Evolutionary conservation across 2,329 filamentous ascomycete species (phyloP).

Genomic region (Exutisphaerella laricina): DNA sequence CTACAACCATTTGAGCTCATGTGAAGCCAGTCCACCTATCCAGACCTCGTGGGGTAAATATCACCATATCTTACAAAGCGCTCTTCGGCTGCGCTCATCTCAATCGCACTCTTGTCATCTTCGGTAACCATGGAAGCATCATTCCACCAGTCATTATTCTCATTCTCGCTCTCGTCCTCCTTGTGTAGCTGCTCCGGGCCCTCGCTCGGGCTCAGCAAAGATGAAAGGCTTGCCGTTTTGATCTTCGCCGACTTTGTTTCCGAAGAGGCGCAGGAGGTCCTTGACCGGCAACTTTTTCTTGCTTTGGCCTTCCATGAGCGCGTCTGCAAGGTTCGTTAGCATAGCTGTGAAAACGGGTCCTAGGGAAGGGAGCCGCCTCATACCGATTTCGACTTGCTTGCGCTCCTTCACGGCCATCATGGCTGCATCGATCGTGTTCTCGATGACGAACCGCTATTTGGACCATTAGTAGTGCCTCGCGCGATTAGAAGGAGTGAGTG

Average conservation of each 20-base stretch:
- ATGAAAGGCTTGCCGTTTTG: constrained; percentile 39
- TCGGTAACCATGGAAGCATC: too few species aligned
- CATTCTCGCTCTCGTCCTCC: constrained; percentile 5
- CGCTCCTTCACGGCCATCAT: constrained; percentile 51
- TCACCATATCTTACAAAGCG: too few species aligned
- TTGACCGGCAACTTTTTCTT: constrained; percentile 31
- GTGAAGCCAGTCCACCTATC: too few species aligned
- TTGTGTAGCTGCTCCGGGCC: constrained; percentile 2
- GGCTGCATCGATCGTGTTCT: constrained; percentile 53
- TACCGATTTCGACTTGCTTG: constrained; percentile 47
- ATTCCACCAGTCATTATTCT: constrained; percentile 2
- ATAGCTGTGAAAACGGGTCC: neutral
- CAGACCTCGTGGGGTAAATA: too few species aligned
- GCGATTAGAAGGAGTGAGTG: neutral
- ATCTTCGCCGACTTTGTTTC: constrained; percentile 35
- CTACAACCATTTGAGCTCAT: too few species aligned
- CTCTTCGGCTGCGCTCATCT: too few species aligned
- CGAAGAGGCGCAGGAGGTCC: constrained; percentile 46
- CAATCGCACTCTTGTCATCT: too few species aligned
- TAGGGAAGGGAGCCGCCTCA: neutral
- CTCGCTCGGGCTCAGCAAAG: constrained; percentile 34
- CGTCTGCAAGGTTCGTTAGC: constrained; percentile 1
- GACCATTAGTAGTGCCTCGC: neutral
- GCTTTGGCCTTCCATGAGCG: constrained; percentile 40
- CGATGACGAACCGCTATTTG: constrained; percentile 47